Base-by-base conservation (phyloP, 192 early-diverging fungal species). In the Backusella morwellensis region DNA sequence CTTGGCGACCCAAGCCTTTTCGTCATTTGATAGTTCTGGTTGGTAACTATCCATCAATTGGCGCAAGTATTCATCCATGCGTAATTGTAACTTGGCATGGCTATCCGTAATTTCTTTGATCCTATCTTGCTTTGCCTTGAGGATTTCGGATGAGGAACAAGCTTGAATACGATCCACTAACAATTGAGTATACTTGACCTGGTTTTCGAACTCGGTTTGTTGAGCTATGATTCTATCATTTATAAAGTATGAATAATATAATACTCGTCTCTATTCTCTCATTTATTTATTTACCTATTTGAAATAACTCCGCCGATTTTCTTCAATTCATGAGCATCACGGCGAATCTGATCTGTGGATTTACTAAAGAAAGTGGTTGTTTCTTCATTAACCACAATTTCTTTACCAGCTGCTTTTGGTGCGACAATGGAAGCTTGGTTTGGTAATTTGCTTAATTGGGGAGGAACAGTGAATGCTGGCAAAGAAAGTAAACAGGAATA, bases 1-100 rank as follows among this genome's bases (percentile, higher is more conserved):
- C 40, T 86, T 80, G 23, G 76, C 35, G 23, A 82, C 80, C 87
- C 87, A 90, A 38, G 76, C 80, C 69, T 81, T 83, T 79, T 94
- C 93, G 29, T 86, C 82, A 6, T 84, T 72, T 4, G 88, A 88
- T 76, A 93, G 78, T 34, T 85, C 87, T 8, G 90, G 92, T 73
- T 92, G 90, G 54, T 83, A 85, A 17, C 82, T 81, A 50, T 88
- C 88, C 59, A 90, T 88, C 36, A 93, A 69, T 75, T 90, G 87
- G 35, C 89, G 89, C 68, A 95, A 75, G 34, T 92, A 72, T 12
- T 82, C 81, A 68, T 94, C 92, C 1, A 86, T 86, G 6, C 88
- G 88, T 50, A 86, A 74, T 7, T 81, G 75, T 67, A 90, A 76
- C 35, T 77, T 85, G 36, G 72, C 75, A 23, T 78, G 74, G 72